Evolutionary conservation across 345 rosid genomes (phyloP), one percentile per base, ranked within the genome.

Genomic region (Citrus inodora): DNA sequence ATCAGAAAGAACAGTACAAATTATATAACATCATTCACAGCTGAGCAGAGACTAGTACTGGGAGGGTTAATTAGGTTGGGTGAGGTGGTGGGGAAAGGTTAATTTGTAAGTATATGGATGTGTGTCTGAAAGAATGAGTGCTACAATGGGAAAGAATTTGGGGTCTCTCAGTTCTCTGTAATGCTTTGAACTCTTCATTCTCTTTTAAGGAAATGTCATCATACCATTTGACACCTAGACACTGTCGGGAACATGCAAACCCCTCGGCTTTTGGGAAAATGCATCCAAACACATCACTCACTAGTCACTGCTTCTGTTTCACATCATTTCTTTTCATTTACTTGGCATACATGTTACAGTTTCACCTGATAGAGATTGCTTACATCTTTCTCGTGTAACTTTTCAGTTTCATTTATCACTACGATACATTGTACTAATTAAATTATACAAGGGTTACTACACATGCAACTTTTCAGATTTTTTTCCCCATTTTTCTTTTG

Each of bases 181-280:
- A 87, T 77, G 81, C 85, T 86, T 88, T 82, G 83, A 82, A 85
- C 90, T 62, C 82, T 83, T 73, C 86, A 70, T 87, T 84, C 93
- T 76, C 63, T 67, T 21, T 88, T 83, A 81, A 70, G 91, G 97
- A 86, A 92, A 92, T 71, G 64, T 82, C 90, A 92, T 91, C 90
- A 91, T 90, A 22, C 88, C 88, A 86, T 87, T 88, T 90, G 78
- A 84, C 89, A 81, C 84, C 87, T 90, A 85, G 83, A 89, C 89
- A 76, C 74, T 89, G 93, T 92, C 89, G 93, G 97, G 93, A 92
- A 89, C 97, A 89, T 87, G 94, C 92, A 89, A 89, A 84, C 83
- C 40, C 86, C 85, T 90, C 89, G 83, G 93, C 64, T 89, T 87
- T 85, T 80, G 86, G 92, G 89, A 28, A 71, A 90, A 74, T 74